These are phyloP conservation scores for Canna indica DNA, from an alignment of 176 grass and related monocot species.

Conservation along the genomic window DNA sequence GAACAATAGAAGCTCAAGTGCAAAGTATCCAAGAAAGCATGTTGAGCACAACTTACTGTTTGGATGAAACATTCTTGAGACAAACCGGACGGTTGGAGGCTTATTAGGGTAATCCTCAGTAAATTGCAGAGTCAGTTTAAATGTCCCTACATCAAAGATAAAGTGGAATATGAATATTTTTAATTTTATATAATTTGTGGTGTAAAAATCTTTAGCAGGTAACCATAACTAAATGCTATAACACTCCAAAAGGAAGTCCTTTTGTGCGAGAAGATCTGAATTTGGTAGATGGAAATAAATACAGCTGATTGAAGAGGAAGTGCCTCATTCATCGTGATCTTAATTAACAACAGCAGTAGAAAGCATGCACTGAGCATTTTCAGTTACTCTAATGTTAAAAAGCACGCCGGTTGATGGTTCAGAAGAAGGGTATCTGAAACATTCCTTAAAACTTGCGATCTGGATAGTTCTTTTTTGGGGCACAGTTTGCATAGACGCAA, in stretches of 20 bases:
- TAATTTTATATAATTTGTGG: neutral
- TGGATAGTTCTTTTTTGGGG: neutral
- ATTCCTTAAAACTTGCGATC: neutral
- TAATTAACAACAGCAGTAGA: too few species aligned
- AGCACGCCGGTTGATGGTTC: too few species aligned
- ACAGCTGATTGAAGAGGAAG: neutral
- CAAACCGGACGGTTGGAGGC: slow-evolving; percentile 42
- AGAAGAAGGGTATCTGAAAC: too few species aligned
- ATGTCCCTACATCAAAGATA: slow-evolving; percentile 30
- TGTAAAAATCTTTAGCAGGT: neutral
- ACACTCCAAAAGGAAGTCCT: neutral
- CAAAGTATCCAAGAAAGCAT: too few species aligned
- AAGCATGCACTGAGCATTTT: too few species aligned
- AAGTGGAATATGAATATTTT: neutral
- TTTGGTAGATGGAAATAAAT: neutral
- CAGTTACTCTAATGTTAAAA: too few species aligned
- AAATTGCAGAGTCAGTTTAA: slow-evolving; percentile 42
- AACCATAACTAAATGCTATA: neutral
- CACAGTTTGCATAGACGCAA: neutral
- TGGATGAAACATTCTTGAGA: slow-evolving; percentile 47
- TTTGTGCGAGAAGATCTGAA: neutral
- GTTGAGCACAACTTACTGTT: slow-evolving; percentile 28
- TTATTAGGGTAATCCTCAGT: slow-evolving; percentile 51
- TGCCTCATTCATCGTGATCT: too few species aligned
- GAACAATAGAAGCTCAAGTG: neutral